Evolutionary conservation across 2,329 filamentous ascomycete genomes (phyloP).

Genomic region (Chalaropsis ovoidea): DNA sequence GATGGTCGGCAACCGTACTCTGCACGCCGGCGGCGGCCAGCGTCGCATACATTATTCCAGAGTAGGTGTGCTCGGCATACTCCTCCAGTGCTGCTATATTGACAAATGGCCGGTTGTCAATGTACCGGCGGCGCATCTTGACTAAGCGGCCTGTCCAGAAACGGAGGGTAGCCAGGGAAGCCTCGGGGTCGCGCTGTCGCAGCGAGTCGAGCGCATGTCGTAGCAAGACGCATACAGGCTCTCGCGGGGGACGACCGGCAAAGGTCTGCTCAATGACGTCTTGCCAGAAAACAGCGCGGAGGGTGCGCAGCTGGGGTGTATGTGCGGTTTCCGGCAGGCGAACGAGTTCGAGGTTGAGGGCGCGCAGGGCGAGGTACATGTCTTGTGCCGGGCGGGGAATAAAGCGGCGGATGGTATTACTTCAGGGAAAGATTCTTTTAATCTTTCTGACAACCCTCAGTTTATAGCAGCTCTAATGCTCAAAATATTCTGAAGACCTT

Average conservation of each 20-base stretch:
- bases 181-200: slow-evolving; percentile 36
- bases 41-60: slow-evolving; percentile 80
- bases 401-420: slow-evolving; percentile 74
- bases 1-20: slow-evolving; percentile 78
- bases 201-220: slow-evolving; percentile 60
- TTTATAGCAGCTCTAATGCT: too few species aligned
- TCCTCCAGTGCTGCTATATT: slow-evolving; percentile 65
- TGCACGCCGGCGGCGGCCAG: slow-evolving; percentile 68
- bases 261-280: slow-evolving; percentile 73
- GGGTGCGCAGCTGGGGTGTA: slow-evolving; percentile 70
- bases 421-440: too few species aligned
- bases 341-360: slow-evolving; percentile 86
- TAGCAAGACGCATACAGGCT: slow-evolving; percentile 81
- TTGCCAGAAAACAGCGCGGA: slow-evolving; percentile 93
- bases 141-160: slow-evolving; percentile 71
- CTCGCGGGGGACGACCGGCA: slow-evolving; percentile 67
- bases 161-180: slow-evolving; percentile 46
- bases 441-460: too few species aligned
- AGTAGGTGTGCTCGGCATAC: slow-evolving; percentile 92
- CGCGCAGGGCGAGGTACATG: slow-evolving; percentile 80
- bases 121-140: slow-evolving; percentile 67
- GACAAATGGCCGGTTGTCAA: slow-evolving; percentile 73
- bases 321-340: slow-evolving; percentile 83
- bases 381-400: slow-evolving; percentile 64
- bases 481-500: too few species aligned